Evolutionary conservation across 1,139 yeast species (phyloP), one percentile per base, ranked within the genome.

Genomic region (Geotrichum aggregatum): DNA sequence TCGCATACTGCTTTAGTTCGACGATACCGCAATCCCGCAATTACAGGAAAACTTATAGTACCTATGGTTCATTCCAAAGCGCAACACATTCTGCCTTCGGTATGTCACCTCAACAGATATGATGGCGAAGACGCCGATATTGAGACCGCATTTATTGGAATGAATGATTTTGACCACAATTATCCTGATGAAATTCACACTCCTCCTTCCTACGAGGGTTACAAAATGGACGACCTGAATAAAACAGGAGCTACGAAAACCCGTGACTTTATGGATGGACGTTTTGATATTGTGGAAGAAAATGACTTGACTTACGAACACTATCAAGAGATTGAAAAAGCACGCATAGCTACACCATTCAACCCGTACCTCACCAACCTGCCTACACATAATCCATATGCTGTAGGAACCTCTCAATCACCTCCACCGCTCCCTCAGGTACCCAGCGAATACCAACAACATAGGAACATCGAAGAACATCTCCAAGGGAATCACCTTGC

Each of bases 31-130:
- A 66, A 69, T 52, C 71, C 72, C 1, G 67, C 69, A 3, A 50
- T 69, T 34, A 58, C 57, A 36, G 55, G 62, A 40, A 58, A 57
- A 18, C 56, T 68, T 34, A 59, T 63, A n/a, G 65, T 63, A 5
- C 72, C 72, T 5, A 66, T 69, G 70, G 69, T 69, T n/a, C 63
- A 64, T 49, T 59, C 64, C 18, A 58, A 58, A 22, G 65, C 69
- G 2, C 62, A 63, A 31, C 58, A 54, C 40, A 18, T 62, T 45
- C 52, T 68, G 40, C 61, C 63, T 18, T 54, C 44, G 19, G 43
- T 55, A 39, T 47, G 45, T 18, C 41, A 28, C 10, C 28, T 50
- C 35, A 44, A 47, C 21, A 41, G 26, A 26, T 33, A 28, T 36
- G 24, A 35, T 11, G 36, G 36, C 24, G 52, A 48, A n/a, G 56